Conservation (phyloP, 768 basidiomycete genomes). For the Sporobolomyces phaffii region DNA sequence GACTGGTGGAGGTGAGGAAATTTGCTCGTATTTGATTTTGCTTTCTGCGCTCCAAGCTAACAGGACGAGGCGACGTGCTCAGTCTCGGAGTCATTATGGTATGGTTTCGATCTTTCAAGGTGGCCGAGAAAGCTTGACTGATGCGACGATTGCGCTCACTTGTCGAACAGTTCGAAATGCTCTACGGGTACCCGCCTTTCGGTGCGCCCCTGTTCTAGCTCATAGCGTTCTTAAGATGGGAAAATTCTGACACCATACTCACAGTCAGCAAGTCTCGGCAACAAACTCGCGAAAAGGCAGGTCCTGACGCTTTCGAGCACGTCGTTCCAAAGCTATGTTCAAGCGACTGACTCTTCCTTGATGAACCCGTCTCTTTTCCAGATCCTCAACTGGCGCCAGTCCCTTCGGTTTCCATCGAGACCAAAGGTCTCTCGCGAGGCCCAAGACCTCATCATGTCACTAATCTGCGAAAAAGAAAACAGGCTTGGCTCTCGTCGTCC, state of each 20-base stretch:
- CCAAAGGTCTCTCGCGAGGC: conserved; percentile 82
- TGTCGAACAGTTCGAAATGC: conserved; percentile 12
- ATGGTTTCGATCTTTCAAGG: conserved; percentile 44
- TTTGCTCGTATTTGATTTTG: not conserved
- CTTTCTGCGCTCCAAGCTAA: not conserved
- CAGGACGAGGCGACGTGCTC: too few species aligned
- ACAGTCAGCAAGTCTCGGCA: conserved; percentile 81
- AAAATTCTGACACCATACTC: not conserved
- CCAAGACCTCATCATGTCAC: conserved; percentile 74
- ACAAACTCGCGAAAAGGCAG: conserved; percentile 76
- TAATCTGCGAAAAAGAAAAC: conserved; percentile 93
- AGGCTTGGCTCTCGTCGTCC: conserved; percentile 73
- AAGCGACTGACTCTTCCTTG: not conserved
- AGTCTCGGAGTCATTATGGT: conserved; percentile 87
- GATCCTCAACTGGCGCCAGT: conserved; percentile 90
- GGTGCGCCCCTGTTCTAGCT: not conserved
- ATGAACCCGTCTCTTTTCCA: too few species aligned
- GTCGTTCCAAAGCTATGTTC: not conserved
- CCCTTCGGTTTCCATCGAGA: conserved; percentile 75
- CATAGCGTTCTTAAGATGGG: too few species aligned
- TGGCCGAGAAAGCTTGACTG: not conserved
- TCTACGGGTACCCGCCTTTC: conserved; percentile 80
- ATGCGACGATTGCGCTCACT: too few species aligned
- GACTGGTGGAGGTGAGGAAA: conserved; percentile 83
- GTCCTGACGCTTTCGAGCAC: not conserved